Percentiles rank a stretch among this genome's conserved stretches.
These are phyloP conservation scores for Forsythia suspensa DNA, from an alignment of 257 asterid genomes.

Conservation along the genomic window DNA sequence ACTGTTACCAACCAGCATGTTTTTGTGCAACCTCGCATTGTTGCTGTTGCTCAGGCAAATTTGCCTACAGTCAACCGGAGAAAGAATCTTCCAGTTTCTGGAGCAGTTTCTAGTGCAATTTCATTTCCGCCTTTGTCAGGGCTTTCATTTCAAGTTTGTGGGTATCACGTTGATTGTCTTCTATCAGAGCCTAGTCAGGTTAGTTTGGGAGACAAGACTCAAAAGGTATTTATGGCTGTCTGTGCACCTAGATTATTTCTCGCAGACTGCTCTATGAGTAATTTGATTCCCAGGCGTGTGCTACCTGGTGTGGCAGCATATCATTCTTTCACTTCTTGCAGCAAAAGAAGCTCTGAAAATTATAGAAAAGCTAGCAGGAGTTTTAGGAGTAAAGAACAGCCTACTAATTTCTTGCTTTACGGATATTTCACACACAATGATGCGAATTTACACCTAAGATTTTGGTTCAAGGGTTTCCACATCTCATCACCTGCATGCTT, in stretches of 20 bases:
- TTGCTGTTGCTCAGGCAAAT: slow-evolving; percentile 69
- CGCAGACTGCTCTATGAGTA: slow-evolving; percentile 32
- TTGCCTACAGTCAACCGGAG: slow-evolving; percentile 46
- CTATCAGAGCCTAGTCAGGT: slow-evolving; percentile 40
- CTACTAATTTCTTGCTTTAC: slow-evolving; percentile 55
- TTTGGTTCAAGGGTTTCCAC: slow-evolving; percentile 49
- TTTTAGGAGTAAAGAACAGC: slow-evolving; percentile 58
- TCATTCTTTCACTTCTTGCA: slow-evolving; percentile 37
- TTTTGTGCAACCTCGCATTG: slow-evolving; percentile 49
- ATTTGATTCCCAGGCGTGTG: slow-evolving; percentile 34
- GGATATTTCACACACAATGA: slow-evolving; percentile 63
- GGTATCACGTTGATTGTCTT: slow-evolving; percentile 57
- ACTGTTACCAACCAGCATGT: slow-evolving; percentile 41
- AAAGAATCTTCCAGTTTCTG: slow-evolving; percentile 61
- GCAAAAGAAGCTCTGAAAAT: slow-evolving; percentile 39
- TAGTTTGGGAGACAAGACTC: slow-evolving; percentile 22
- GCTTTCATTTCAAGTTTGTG: slow-evolving; percentile 65
- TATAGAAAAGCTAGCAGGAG: slow-evolving; percentile 59
- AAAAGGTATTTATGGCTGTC: slow-evolving; percentile 53
- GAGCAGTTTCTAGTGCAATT: slow-evolving; percentile 63
- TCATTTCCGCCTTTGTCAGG: slow-evolving; percentile 76
- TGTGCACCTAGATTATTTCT: slow-evolving; percentile 43
- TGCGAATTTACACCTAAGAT: slow-evolving; percentile 42
- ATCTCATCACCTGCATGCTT: slow-evolving; percentile 38
- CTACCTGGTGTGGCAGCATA: slow-evolving; percentile 38